Conservation (phyloP, 169 alveolate genomes). For the Blepharisma undulans region DNA sequence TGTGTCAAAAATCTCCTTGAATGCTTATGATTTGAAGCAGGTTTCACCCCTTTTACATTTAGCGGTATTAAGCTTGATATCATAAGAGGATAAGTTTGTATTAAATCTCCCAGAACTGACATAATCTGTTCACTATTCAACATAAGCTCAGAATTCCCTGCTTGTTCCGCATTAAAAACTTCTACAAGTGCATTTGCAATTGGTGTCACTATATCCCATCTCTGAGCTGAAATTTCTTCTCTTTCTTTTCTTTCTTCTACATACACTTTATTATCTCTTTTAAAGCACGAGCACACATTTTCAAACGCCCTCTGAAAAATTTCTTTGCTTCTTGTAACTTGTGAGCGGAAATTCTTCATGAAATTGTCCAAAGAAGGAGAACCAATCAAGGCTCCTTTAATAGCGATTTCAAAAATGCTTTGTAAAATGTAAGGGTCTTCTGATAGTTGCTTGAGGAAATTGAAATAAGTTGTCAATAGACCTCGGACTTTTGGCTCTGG, state of each 20-base stretch:
- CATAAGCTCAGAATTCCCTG: not conserved
- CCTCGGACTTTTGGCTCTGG: conserved; percentile 3
- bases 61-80: not conserved
- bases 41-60: not conserved
- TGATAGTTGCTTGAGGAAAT: not conserved
- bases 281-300: not conserved
- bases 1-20: not conserved
- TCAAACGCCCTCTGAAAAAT: not conserved
- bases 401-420: not conserved
- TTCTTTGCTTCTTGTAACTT: conserved; percentile 14
- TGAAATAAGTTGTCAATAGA: not conserved
- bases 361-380: not conserved
- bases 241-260: not conserved
- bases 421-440: conserved; percentile 35
- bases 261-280: not conserved
- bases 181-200: conserved; percentile 17
- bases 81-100: conserved; percentile 16
- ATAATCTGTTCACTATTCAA: not conserved
- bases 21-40: not conserved
- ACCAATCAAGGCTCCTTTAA: not conserved
- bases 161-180: not conserved
- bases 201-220: not conserved
- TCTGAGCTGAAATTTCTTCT: not conserved
- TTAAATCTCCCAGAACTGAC: not conserved
- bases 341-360: not conserved